Evolutionary conservation across 805 yeast genomes (phyloP).

Genomic region (Saccharomycopsis javanensis): DNA sequence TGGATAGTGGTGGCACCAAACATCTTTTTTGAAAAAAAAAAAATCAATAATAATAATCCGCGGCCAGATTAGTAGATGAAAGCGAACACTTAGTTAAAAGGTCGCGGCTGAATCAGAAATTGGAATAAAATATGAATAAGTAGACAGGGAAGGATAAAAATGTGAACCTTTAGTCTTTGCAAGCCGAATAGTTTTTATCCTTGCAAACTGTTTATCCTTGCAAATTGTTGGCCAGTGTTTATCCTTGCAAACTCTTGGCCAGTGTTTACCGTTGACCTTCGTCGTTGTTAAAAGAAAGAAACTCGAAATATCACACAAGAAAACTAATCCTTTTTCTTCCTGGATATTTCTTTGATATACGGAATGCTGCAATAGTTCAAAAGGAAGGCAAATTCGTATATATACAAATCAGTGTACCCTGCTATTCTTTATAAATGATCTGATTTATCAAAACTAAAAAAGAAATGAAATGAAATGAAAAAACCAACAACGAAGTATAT

Average conservation of each 20-base stretch:
- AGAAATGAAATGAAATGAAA: neutral
- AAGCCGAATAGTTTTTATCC: too few species aligned
- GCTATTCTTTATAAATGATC: neutral
- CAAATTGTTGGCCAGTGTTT: too few species aligned
- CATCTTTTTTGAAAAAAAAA: neutral
- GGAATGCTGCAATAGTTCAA: too few species aligned
- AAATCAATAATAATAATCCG: neutral
- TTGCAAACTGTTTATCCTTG: too few species aligned
- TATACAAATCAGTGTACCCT: too few species aligned
- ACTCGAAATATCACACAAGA: neutral
- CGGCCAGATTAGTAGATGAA: neutral
- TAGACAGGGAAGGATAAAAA: neutral
- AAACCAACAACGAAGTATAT: neutral
- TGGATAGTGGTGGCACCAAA: slow-evolving; percentile 4
- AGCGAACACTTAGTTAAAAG: slow-evolving; percentile 17
- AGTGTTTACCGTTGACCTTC: neutral
- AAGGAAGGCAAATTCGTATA: neutral
- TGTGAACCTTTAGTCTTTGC: too few species aligned
- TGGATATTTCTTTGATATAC: too few species aligned
- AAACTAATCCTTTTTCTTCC: too few species aligned
- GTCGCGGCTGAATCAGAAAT: slow-evolving; percentile 2
- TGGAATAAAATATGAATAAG: neutral
- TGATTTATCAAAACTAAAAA: neutral
- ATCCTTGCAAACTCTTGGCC: too few species aligned
- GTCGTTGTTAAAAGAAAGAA: neutral